Conservation (phyloP, 2,329 filamentous ascomycete species). For the Monosporascus sp. region DNA sequence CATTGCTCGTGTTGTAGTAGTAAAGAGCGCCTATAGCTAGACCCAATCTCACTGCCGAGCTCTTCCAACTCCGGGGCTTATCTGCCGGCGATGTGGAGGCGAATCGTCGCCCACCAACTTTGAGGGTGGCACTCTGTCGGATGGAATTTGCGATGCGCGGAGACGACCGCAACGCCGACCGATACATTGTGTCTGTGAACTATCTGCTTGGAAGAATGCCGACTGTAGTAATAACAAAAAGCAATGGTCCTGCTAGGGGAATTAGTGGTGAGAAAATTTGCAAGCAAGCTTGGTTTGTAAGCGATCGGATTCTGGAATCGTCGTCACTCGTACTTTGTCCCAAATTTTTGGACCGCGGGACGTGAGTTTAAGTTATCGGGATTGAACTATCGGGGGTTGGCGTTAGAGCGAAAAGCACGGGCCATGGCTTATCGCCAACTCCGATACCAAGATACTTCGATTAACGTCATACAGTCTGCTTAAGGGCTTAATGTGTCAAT, state of each 20-base stretch:
- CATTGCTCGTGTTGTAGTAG: slow-evolving; percentile 86
- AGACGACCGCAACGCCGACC: slow-evolving; percentile 44
- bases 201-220: slow-evolving; percentile 1
- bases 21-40: slow-evolving; percentile 74
- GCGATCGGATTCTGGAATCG: background rate
- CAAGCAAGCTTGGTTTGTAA: slow-evolving; percentile 1
- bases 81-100: slow-evolving; percentile 52
- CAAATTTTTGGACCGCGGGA: background rate
- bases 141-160: slow-evolving; percentile 39
- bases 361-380: background rate
- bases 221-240: background rate
- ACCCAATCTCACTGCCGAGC: slow-evolving; percentile 65
- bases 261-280: background rate
- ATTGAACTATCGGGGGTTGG: background rate
- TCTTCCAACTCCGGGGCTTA: slow-evolving; percentile 79
- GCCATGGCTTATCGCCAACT: background rate
- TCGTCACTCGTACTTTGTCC: background rate
- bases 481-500: no score
- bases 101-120: slow-evolving; percentile 42
- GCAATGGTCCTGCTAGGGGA: background rate
- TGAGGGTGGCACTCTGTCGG: slow-evolving; percentile 31
- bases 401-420: background rate
- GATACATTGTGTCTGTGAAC: slow-evolving; percentile 41
- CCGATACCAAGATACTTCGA: background rate
- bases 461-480: no score